phyloP scores from a whole-genome alignment of 2,329 filamentous ascomycete species.

The Cladophialophora chaetospira region DNA sequence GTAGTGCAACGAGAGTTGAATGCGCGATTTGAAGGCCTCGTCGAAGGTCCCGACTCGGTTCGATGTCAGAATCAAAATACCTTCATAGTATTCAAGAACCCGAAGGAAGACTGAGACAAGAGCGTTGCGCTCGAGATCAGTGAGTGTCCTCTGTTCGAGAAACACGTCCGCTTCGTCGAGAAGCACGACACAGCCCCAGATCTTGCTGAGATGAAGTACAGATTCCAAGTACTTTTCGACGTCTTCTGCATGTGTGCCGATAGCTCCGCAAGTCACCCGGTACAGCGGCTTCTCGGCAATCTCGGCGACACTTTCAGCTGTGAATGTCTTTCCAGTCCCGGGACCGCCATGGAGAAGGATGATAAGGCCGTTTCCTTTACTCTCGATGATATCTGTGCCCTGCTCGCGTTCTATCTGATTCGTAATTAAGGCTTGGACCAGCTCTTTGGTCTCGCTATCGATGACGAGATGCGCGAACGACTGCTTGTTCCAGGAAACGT shows the following conservation, averaged over 20 bases:
- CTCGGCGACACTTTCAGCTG: constrained; percentile 46
- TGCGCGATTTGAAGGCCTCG: constrained; percentile 83
- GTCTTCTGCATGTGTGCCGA: constrained; percentile 40
- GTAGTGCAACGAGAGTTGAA: constrained; percentile 47
- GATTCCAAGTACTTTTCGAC: constrained; percentile 44
- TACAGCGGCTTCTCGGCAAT: constrained; percentile 44
- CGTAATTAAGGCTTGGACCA: constrained; percentile 36
- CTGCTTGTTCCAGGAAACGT: not conserved
- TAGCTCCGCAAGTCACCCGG: constrained; percentile 43
- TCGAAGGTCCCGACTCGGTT: constrained; percentile 79
- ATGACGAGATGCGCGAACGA: not conserved
- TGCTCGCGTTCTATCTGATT: constrained; percentile 30
- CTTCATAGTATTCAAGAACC: constrained; percentile 43
- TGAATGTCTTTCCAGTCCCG: constrained; percentile 46
- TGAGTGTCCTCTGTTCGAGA: constrained; percentile 28
- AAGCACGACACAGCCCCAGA: constrained; percentile 41
- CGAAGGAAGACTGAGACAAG: constrained; percentile 40
- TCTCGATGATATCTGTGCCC: constrained; percentile 40
- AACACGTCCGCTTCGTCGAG: constrained; percentile 38
- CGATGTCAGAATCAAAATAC: constrained; percentile 50
- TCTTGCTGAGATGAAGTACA: constrained; percentile 40
- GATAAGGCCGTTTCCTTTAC: constrained; percentile 42
- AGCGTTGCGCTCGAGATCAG: constrained; percentile 33
- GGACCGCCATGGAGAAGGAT: constrained; percentile 43
- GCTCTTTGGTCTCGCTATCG: constrained; percentile 38